Evolutionary conservation across 331 rosid genomes (phyloP).

Genomic region (Arachis monticola): DNA sequence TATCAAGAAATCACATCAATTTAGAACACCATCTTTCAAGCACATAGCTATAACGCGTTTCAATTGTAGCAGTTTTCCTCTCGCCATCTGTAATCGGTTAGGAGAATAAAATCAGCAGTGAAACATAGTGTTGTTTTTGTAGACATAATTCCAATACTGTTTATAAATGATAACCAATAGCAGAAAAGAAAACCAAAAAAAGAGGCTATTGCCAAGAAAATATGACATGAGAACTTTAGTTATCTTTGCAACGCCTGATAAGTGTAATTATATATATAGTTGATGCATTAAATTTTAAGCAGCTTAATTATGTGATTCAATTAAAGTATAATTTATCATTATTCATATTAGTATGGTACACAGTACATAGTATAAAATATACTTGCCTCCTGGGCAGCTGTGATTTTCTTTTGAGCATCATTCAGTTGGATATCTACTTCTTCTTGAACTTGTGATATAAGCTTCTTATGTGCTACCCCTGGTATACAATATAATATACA

Average conservation of each 20-base stretch:
- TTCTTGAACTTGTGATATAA: slow-evolving; percentile 77
- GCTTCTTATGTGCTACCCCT: slow-evolving; percentile 80
- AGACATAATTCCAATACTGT: not conserved
- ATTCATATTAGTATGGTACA: slow-evolving; percentile 2
- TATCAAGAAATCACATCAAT: slow-evolving; percentile 47
- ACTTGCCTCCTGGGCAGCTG: slow-evolving; percentile 76
- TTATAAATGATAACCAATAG: not conserved
- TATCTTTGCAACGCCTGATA: not conserved
- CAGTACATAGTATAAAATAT: slow-evolving; percentile 27
- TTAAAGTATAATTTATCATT: slow-evolving; percentile 19
- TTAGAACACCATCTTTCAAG: slow-evolving; percentile 65
- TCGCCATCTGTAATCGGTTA: slow-evolving; percentile 63
- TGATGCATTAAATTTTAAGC: not conserved
- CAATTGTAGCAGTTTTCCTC: slow-evolving; percentile 77
- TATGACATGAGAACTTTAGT: slow-evolving; percentile 16
- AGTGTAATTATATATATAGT: slow-evolving; percentile 14
- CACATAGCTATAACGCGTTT: slow-evolving; percentile 68
- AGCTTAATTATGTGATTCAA: slow-evolving; percentile 16
- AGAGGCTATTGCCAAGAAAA: slow-evolving; percentile 24
- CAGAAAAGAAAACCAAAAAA: slow-evolving; percentile 2
- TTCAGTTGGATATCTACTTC: slow-evolving; percentile 62
- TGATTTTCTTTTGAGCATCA: slow-evolving; percentile 76
- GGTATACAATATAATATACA: slow-evolving; percentile 37
- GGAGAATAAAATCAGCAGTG: slow-evolving; percentile 35
- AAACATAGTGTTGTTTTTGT: slow-evolving; percentile 26